Evolutionary conservation across 2,329 filamentous ascomycete species (phyloP), one percentile per base, ranked within the genome.

Genomic region (Acrocalymma vagum): DNA sequence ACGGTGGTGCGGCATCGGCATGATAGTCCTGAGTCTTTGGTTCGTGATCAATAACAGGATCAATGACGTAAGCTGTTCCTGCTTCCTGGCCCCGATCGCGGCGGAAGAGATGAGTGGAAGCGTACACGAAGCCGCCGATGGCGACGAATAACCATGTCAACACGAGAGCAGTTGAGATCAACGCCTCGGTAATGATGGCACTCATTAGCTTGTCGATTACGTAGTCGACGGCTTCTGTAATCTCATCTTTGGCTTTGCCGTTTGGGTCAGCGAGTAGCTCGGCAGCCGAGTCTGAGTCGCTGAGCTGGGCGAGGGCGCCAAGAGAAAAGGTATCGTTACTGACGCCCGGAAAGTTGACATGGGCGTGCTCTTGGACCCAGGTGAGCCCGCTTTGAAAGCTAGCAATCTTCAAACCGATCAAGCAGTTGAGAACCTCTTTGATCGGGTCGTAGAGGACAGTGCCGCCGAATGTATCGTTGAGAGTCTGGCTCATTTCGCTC

Each of bases 301-400:
- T 69, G 30, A 82, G 68, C 56, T 78, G 78, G 17, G 74, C 77
- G 21, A 83, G 75, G 40, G 92, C 88, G 27, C 92, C 91, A 37
- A 86, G 74, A 43, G 89, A 93, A 72, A 97, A 95, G 1, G 88
- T 88, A 65, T 96, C 81, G 58, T 89, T 86, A 17, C 83, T 78
- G 46, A 97, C 84, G 37, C 82, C 72, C 0, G 94, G 94, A 56
- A 99, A 87, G 45, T 83, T 76, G 56, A 99, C 80, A 48, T 94
- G 82, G 3, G 94, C 90, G 65, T 97, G 77, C 54, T 97, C 86
- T 59, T 88, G 83, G 9, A 96, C 88, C 93, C 93, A 99, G 1
- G 89, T 95, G n/a, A 97, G 78, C 9, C 88, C 94, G 62, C 88
- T 86, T 67, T 97, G 84, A 52, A 99, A 83, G 15, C 85, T 82